Evolutionary conservation across 257 asterid genomes (phyloP).

Genomic region (Agastache rugosa): DNA sequence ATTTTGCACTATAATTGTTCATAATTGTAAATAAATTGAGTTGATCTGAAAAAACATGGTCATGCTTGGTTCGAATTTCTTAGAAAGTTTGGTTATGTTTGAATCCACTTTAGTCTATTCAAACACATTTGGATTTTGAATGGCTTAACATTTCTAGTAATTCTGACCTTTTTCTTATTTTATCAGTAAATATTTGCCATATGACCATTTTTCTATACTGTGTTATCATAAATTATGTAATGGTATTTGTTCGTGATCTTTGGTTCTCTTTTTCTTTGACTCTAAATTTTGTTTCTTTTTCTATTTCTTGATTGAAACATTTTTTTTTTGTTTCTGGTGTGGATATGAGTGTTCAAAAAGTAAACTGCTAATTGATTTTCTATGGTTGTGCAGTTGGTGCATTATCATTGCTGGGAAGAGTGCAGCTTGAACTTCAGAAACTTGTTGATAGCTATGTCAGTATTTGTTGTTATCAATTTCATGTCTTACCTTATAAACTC

Average conservation of each 20-base stretch:
- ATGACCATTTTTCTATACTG: not conserved
- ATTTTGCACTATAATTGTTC: not conserved
- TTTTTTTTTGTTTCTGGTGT: slow-evolving; percentile 1
- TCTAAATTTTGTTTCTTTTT: slow-evolving; percentile 1
- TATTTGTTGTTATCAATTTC: slow-evolving; percentile 40
- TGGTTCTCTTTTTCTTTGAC: slow-evolving; percentile 15
- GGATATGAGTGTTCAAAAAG: slow-evolving; percentile 13
- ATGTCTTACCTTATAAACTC: slow-evolving; percentile 5
- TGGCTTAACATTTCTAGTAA: not conserved
- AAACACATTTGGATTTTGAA: not conserved
- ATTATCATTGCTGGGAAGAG: slow-evolving; percentile 71
- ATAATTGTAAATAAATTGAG: not conserved
- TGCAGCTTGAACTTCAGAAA: slow-evolving; percentile 90
- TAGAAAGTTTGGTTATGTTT: not conserved
- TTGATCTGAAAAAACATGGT: slow-evolving; percentile 20
- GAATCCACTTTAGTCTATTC: too few species aligned
- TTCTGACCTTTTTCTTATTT: not conserved
- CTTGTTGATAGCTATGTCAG: slow-evolving; percentile 86
- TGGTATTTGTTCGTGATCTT: slow-evolving; percentile 4
- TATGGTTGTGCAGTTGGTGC: slow-evolving; percentile 68
- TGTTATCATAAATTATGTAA: not conserved
- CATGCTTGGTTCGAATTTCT: slow-evolving; percentile 24
- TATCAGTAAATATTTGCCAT: not conserved
- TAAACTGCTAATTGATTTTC: slow-evolving; percentile 26
- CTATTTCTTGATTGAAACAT: slow-evolving; percentile 6